Evolutionary conservation across 1,139 yeast genomes (phyloP).

Genomic region (Sugiyamaella grinbergsii): DNA sequence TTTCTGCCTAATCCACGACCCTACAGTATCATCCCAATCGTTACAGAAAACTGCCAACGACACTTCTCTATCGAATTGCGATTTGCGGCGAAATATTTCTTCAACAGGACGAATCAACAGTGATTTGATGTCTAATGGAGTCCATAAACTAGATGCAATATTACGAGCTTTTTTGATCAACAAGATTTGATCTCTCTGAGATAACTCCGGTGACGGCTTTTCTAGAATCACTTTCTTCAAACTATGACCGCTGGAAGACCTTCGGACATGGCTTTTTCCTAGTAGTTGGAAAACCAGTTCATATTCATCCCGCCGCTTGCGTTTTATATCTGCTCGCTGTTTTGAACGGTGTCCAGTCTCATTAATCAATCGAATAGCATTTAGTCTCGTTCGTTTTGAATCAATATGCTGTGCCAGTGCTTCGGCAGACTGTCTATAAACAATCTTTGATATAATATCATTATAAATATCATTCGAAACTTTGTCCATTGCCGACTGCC

Average conservation of each 20-base stretch:
- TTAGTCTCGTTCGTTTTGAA: constrained; percentile 34
- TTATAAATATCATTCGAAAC: constrained; percentile 54
- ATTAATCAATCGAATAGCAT: constrained; percentile 34
- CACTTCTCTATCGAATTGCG: constrained; percentile 27
- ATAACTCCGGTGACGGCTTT: constrained; percentile 41
- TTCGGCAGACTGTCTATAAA: constrained; percentile 49
- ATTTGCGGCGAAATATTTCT: constrained; percentile 23
- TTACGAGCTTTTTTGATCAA: constrained; percentile 20
- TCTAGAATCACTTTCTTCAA: background rate
- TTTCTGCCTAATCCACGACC: constrained; percentile 39
- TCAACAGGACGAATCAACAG: constrained; percentile 21
- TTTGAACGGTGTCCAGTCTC: constrained; percentile 30
- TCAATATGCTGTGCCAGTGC: constrained; percentile 46
- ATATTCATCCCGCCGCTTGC: constrained; percentile 31
- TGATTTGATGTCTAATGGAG: constrained; percentile 30
- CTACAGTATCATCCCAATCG: constrained; percentile 39
- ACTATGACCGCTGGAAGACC: constrained; percentile 9
- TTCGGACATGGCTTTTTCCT: constrained; percentile 26
- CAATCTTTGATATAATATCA: constrained; percentile 62
- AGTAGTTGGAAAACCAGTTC: constrained; percentile 30
- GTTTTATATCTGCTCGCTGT: constrained; percentile 29
- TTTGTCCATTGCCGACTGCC: constrained; percentile 43
- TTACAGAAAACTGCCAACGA: constrained; percentile 30
- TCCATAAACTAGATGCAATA: constrained; percentile 32
- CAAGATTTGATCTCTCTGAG: constrained; percentile 15